Percentiles rank a stretch among this genome's conserved stretches.
phyloP scores from a whole-genome alignment of 2,329 filamentous ascomycete species.

The Escovopsis sp. region DNA sequence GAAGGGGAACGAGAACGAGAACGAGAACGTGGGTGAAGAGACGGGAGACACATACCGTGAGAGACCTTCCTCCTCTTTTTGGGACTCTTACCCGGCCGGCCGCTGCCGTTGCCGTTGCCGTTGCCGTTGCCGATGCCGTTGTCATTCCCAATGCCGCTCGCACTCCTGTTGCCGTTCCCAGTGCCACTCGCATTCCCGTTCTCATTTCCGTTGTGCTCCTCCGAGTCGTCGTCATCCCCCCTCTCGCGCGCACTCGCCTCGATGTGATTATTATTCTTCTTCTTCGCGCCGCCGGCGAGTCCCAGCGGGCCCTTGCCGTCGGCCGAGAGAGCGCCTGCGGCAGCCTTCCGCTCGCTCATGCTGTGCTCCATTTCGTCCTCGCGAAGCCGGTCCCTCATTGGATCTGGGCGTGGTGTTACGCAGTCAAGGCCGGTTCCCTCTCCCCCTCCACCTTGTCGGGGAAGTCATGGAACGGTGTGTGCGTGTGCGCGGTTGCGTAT shows the following conservation, averaged over 20 bases:
- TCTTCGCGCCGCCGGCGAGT: slow-evolving; percentile 12
- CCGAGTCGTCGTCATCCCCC: slow-evolving; percentile 10
- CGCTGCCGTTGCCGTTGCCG: neutral
- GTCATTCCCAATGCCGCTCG: no score
- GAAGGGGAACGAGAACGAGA: neutral
- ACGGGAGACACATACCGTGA: slow-evolving; percentile 52
- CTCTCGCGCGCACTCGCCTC: slow-evolving; percentile 19
- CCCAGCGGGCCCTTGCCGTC: slow-evolving; percentile 14
- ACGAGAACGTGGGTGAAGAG: slow-evolving; percentile 4
- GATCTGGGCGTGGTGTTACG: slow-evolving; percentile 4
- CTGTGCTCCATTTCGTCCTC: slow-evolving; percentile 5
- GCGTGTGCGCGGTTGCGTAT: no score
- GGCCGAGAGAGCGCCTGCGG: slow-evolving; percentile 15
- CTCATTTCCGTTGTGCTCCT: neutral
- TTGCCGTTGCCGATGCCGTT: no score
- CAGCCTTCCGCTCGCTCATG: slow-evolving; percentile 21
- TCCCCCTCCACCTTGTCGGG: no score
- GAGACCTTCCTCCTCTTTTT: slow-evolving; percentile 85
- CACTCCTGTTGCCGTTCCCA: no score
- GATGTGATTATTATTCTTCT: slow-evolving; percentile 4
- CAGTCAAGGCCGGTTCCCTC: neutral
- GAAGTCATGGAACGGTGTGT: no score
- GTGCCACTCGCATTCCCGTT: no score
- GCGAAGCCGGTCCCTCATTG: slow-evolving; percentile 3
- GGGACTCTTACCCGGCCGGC: slow-evolving; percentile 37